Evolutionary conservation across 371 early-diverging fungal genomes (phyloP).

Genomic region (Mortierella sp.): DNA sequence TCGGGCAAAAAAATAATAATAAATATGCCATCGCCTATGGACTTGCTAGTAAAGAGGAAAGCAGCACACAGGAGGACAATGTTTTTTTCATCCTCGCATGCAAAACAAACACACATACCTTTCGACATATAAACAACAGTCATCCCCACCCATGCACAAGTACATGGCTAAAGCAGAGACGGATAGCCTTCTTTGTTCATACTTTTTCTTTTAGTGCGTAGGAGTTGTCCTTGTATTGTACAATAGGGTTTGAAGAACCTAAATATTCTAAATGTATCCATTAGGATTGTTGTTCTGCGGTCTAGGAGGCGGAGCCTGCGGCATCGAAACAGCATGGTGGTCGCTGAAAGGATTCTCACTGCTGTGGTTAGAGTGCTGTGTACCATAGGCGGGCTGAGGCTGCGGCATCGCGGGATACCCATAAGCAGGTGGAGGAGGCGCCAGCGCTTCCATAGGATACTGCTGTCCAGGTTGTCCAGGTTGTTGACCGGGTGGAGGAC

Average conservation of each 20-base stretch:
- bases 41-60: no score
- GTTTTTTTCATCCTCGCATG: no score
- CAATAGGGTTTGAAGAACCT: background rate
- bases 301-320: background rate
- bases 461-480: constrained; percentile 27
- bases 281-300: background rate
- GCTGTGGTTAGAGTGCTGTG: constrained; percentile 20
- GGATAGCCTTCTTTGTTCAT: no score
- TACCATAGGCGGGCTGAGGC: constrained; percentile 2
- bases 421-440: constrained; percentile 31
- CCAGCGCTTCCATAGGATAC: constrained; percentile 30
- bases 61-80: no score
- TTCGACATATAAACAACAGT: no score
- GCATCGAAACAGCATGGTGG: constrained; percentile 21
- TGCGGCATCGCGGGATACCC: constrained; percentile 1
- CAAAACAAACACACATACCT: no score
- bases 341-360: constrained; percentile 33
- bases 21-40: no score
- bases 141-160: no score
- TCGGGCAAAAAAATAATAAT: no score
- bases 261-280: constrained; percentile 24
- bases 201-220: no score
- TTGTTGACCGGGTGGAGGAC: constrained; percentile 4
- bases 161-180: no score
- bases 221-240: constrained; percentile 11